These are phyloP conservation scores for Blastobotrys muscicola DNA, from an alignment of 805 yeast species.

Conservation along the genomic window DNA sequence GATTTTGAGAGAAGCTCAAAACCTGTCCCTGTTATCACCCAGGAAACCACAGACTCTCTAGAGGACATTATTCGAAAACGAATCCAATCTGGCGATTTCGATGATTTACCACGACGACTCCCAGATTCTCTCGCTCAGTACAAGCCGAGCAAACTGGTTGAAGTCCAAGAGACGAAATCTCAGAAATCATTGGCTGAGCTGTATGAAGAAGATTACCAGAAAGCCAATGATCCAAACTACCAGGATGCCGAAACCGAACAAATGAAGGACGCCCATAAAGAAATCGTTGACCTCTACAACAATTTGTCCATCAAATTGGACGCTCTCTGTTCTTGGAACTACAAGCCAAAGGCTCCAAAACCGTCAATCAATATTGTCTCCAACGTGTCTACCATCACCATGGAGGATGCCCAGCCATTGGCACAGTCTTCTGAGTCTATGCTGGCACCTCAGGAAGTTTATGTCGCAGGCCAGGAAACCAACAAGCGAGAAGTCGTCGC, in stretches of 20 bases:
- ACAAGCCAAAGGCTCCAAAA: slow-evolving; percentile 82
- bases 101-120: slow-evolving; percentile 70
- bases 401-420: slow-evolving; percentile 97
- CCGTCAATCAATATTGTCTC: slow-evolving; percentile 74
- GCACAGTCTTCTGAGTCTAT: slow-evolving; percentile 62
- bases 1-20: slow-evolving; percentile 91
- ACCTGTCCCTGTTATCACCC: slow-evolving; percentile 92
- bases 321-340: slow-evolving; percentile 88
- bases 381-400: slow-evolving; percentile 67
- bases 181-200: slow-evolving; percentile 81
- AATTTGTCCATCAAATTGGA: slow-evolving; percentile 65
- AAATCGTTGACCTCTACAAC: slow-evolving; percentile 57
- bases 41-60: slow-evolving; percentile 72
- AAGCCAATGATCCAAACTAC: slow-evolving; percentile 29
- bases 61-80: slow-evolving; percentile 86
- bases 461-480: slow-evolving; percentile 33
- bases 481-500: slow-evolving; percentile 46
- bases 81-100: slow-evolving; percentile 63
- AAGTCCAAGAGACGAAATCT: slow-evolving; percentile 77
- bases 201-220: slow-evolving; percentile 72
- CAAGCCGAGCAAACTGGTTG: slow-evolving; percentile 34
- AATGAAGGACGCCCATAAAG: slow-evolving; percentile 63
- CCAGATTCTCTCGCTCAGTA: slow-evolving; percentile 58
- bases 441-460: slow-evolving; percentile 93
- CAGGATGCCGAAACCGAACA: slow-evolving; percentile 51